Evolutionary conservation across 2,329 filamentous ascomycete species (phyloP).

Genomic region (Colletotrichum sp.): DNA sequence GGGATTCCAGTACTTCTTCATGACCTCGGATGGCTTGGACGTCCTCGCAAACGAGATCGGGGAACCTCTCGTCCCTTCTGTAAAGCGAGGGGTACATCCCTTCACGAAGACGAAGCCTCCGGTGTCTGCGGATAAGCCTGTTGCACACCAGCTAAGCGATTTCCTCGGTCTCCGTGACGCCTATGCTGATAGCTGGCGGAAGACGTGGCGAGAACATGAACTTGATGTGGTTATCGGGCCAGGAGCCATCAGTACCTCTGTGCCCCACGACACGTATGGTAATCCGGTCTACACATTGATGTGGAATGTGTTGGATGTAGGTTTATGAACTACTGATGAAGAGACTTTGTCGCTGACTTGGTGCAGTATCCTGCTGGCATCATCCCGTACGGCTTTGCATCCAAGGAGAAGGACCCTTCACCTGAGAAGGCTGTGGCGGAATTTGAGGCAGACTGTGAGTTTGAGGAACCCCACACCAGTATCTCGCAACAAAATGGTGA

Average conservation of each 20-base stretch:
- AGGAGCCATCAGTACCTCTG: conserved; percentile 54
- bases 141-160: conserved; percentile 43
- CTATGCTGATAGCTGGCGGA: conserved; percentile 44
- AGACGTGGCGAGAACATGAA: conserved; percentile 41
- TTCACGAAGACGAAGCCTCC: conserved; percentile 30
- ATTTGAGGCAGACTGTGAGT: conserved; percentile 38
- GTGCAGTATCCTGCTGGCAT: conserved; percentile 54
- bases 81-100: conserved; percentile 27
- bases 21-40: conserved; percentile 33
- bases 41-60: conserved; percentile 35
- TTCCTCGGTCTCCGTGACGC: conserved; percentile 39
- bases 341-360: neutral
- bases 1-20: conserved; percentile 45
- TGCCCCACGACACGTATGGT: conserved; percentile 56
- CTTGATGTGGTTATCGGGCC: conserved; percentile 57
- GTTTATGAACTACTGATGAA: conserved; percentile 23
- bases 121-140: conserved; percentile 29
- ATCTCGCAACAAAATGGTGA: too few relatives aligned
- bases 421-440: conserved; percentile 29
- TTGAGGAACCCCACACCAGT: too few relatives aligned
- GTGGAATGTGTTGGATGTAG: conserved; percentile 57
- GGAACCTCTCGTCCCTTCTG: conserved; percentile 48
- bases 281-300: conserved; percentile 50
- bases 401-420: conserved; percentile 41
- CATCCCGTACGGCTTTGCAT: conserved; percentile 48